Conservation (phyloP, 768 basidiomycete genomes). For the Tubosaeta sp. region DNA sequence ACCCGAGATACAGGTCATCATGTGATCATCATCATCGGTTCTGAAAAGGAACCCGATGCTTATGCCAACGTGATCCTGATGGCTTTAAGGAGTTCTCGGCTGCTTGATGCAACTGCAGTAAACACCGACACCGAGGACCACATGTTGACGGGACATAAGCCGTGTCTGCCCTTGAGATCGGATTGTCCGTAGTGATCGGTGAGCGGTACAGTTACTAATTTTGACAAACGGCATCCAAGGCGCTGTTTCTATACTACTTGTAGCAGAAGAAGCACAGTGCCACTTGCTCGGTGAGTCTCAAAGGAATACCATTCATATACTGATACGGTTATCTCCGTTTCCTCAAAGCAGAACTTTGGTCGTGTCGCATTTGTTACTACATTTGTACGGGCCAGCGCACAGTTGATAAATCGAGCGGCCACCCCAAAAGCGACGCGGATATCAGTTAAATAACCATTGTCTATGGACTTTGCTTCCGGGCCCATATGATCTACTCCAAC, state of each 20-base stretch:
- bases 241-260: no score
- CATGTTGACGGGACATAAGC: neutral
- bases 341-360: neutral
- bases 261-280: neutral
- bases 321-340: neutral
- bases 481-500: neutral
- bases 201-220: neutral
- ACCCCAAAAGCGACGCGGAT: neutral
- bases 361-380: neutral
- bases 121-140: neutral
- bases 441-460: neutral
- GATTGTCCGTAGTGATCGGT: no score
- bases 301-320: neutral
- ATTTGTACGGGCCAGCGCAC: neutral
- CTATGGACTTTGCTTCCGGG: neutral
- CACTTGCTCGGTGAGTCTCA: neutral
- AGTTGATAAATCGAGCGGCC: neutral
- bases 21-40: neutral
- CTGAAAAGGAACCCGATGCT: no score
- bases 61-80: no score
- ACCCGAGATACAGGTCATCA: neutral
- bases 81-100: no score
- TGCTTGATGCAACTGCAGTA: no score
- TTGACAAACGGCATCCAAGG: neutral
- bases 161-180: neutral